Evolutionary conservation across 2,329 filamentous ascomycete species (phyloP), one percentile per base, ranked within the genome.

Genomic region (Clathrospora elynae): DNA sequence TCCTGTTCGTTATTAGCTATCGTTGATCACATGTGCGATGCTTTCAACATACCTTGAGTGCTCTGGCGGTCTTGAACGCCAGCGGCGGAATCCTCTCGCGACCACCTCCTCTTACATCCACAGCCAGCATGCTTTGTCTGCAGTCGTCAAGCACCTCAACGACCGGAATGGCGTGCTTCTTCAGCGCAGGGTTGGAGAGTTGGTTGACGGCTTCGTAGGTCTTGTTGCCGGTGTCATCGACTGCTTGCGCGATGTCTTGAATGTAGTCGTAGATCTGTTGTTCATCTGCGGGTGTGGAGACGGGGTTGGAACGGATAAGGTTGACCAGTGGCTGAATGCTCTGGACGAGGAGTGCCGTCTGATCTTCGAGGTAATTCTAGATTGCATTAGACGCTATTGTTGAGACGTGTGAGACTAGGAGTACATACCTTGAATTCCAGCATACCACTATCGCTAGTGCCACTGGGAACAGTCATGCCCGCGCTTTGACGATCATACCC

Each of bases 1-100:
- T 73, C 70, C 70, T 72, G 32, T 14, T 23, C 9, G 11, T 12
- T 6, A 24, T 57, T 34, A 70, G 61, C 33, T 11, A 12, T 12
- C 5, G 20, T 57, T 34, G 68, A 60, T 31, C 32, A 31, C 2
- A 18, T 12, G 7, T 8, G 16, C 4, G 23, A 39, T 19, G 4
- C 8, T 29, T n/a, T 22, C 16, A 11, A 39, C 43, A 24, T 46
- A 49, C 88, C 75, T 92, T 93, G 36, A 86, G 87, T 70, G 90
- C 87, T 46, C 87, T 79, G 5, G 87, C 89, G 64, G 92, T 86
- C 70, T 90, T 87, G 70, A 95, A 95, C n/a, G 88, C 88, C 55
- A 93, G 84, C 2, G 88, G 88, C 8, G 88, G 88, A 35, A 95
- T 73, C 18, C 82, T 78, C 3, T 77, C 79, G 17, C 86, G 78